These are phyloP conservation scores for Patellifolia procumbens DNA, from an alignment of 179 eudicot genomes.

Conservation along the genomic window DNA sequence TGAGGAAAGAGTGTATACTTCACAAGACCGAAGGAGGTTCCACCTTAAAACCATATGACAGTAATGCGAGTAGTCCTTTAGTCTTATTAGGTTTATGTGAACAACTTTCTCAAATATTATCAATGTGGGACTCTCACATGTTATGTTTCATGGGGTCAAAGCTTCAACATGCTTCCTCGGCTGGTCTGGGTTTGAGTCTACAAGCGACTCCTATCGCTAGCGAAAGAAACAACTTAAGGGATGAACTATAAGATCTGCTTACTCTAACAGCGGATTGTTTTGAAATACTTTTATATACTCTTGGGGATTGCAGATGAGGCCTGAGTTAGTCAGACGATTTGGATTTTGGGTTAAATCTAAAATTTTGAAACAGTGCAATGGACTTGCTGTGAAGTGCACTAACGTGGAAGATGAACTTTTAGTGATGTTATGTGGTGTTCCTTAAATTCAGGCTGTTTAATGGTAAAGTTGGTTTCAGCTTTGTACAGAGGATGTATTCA, in stretches of 20 bases:
- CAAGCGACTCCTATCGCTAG: not conserved
- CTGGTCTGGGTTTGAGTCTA: no score
- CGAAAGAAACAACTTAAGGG: not conserved
- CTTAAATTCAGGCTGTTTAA: constrained; percentile 6
- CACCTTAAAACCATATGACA: no score
- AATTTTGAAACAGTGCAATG: not conserved
- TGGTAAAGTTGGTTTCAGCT: not conserved
- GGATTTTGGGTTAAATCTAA: not conserved
- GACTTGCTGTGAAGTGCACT: not conserved
- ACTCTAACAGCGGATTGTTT: not conserved
- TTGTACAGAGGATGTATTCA: constrained; percentile 1
- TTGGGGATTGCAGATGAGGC: not conserved
- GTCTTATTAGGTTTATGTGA: no score
- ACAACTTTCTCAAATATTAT: no score
- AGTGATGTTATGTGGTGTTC: constrained; percentile 7
- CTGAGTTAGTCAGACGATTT: not conserved
- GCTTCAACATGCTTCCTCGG: no score
- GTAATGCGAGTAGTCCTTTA: no score
- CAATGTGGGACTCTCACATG: no score
- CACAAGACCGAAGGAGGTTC: no score
- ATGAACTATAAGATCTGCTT: not conserved
- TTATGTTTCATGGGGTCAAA: no score
- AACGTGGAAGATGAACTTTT: constrained; percentile 7
- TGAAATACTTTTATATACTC: not conserved
- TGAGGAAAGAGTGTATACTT: no score